Evolutionary conservation across 225 moss, liverwort and hornwort genomes (phyloP), one percentile per base, ranked within the genome.

Genomic region (Antitrichia curtipendula): DNA sequence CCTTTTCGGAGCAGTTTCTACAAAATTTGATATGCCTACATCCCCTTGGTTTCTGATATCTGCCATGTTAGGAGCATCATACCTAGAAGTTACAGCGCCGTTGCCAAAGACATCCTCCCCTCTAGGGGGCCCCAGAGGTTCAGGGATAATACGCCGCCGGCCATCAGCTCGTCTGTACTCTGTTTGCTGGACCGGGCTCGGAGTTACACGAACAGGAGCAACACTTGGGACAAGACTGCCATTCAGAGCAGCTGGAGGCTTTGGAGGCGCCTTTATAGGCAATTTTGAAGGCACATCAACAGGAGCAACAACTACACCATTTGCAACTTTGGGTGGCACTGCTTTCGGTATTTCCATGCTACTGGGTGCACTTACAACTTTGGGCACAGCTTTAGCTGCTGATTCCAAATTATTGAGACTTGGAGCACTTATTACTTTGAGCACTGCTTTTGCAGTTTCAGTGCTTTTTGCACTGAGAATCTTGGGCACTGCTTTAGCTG

Each of bases 111-210:
- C 91, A 54, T 95, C 96, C 78, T 97, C 96, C 43, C 94, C 95
- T 85, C 90, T 86, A 25, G 96, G 92, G 49, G 94, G 96, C 59
- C 95, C 98, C 54, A 99, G 80, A 60, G 98, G 95, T 92, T 99
- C 96, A 71, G 98, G 98, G 41, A 97, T 99, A 18, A 99, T 99
- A 77, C 98, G 94, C 88, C 97, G 93, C 38, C 98, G 95, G 32
- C 98, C 98, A 91, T 99, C 98, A 84, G 98, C 88, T 75, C 97
- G 95, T 83, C 98, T 93, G 79, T 99, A 99, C 89, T 99, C 98
- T 41, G 98, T 99, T 93, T 99, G 98, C 77, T 96, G 96, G 75
- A 93, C 92, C 10, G 95, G 91, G 49, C 91, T 95, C 47, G 94
- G 92, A 80, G 82, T 86, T 62, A 93, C 88, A 62, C 90, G 92